Percentiles rank a stretch among this genome's conserved stretches.
phyloP scores from a whole-genome alignment of 148 eudicot species.

The Mesembryanthemum crystallinum region DNA sequence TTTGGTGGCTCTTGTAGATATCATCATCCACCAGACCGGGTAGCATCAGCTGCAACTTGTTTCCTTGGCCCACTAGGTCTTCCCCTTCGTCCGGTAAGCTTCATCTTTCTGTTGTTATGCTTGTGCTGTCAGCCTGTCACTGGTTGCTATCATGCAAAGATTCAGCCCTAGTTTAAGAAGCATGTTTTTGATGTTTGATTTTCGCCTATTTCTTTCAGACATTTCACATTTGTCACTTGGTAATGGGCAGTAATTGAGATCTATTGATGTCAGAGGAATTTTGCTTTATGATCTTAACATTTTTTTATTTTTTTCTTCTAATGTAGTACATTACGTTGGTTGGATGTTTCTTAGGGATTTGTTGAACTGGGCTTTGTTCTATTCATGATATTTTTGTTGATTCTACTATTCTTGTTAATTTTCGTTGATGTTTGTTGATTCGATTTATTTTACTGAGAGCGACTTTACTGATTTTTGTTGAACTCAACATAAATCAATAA shows the following conservation, averaged over 20 bases:
- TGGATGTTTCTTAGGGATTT: not conserved
- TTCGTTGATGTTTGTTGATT: no score
- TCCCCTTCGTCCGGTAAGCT: slow-evolving; percentile 89
- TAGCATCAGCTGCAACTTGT: slow-evolving; percentile 40
- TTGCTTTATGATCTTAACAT: not conserved
- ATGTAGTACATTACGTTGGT: not conserved
- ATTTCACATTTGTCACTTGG: not conserved
- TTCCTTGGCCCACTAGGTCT: slow-evolving; percentile 68
- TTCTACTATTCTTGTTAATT: no score
- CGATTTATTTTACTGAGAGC: no score
- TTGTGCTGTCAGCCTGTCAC: not conserved
- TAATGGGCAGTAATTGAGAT: not conserved
- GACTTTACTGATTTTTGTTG: no score
- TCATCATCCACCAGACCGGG: slow-evolving; percentile 84
- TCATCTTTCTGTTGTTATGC: not conserved
- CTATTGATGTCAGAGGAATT: not conserved
- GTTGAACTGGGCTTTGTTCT: no score
- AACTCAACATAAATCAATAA: no score
- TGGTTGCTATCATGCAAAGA: not conserved
- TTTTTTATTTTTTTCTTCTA: not conserved
- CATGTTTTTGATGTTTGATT: not conserved
- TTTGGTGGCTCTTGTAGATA: slow-evolving; percentile 75
- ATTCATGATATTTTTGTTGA: no score
- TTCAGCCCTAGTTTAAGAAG: not conserved
- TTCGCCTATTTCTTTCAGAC: not conserved